Conservation (phyloP, 164 flowering plant genomes). For the Stephania yunnanensis region DNA sequence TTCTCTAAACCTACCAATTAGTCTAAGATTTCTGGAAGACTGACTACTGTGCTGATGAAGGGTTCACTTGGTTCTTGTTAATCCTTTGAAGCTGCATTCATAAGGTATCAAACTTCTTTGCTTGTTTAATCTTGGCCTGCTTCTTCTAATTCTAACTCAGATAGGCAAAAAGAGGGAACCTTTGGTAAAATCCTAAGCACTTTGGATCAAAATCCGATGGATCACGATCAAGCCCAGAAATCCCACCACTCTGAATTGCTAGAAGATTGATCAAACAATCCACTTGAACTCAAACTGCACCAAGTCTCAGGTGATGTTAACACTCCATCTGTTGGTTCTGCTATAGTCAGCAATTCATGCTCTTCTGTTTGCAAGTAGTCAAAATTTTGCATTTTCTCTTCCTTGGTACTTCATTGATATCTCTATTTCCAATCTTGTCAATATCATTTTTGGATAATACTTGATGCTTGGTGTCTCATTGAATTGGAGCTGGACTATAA, state of each 20-base stretch:
- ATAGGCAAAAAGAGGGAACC: background rate
- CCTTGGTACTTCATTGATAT: constrained; percentile 14
- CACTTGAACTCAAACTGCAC: constrained; percentile 27
- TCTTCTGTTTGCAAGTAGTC: constrained; percentile 18
- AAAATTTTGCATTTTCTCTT: constrained; percentile 20
- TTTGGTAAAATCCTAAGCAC: background rate
- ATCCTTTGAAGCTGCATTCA: constrained; percentile 1
- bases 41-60: background rate
- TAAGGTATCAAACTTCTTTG: background rate
- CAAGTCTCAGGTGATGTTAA: constrained; percentile 27
- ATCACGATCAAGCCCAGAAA: constrained; percentile 20
- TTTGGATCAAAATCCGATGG: background rate
- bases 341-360: constrained; percentile 10
- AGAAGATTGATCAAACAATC: constrained; percentile 31
- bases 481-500: constrained; percentile 21
- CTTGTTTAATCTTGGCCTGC: no score
- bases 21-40: no score
- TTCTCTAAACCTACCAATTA: background rate
- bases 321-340: constrained; percentile 12
- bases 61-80: background rate
- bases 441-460: no score
- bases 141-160: background rate
- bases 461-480: no score
- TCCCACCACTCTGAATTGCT: constrained; percentile 49
- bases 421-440: constrained; percentile 16